A percentile compares a stretch with the other conserved stretches of the same genome.
Evolutionary conservation across 768 basidiomycete genomes (phyloP).

Genomic region (Leccinum ochraceum): DNA sequence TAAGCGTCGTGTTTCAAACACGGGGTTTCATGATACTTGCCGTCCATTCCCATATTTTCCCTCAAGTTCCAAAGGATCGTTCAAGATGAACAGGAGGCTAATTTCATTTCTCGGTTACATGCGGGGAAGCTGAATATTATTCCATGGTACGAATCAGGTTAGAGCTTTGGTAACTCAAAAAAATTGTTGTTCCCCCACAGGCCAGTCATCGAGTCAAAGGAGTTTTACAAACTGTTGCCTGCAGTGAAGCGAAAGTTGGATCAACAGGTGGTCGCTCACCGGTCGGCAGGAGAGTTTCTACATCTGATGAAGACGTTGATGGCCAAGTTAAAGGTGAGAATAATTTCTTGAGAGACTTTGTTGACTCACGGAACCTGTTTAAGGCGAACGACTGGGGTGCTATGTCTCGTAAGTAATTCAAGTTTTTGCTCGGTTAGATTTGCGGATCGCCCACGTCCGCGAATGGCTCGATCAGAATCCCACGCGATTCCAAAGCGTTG

Average conservation of each 20-base stretch:
- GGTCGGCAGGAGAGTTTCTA: constrained; percentile 53
- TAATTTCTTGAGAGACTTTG: background rate
- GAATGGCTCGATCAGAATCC: constrained; percentile 55
- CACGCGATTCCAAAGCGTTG: constrained; percentile 41
- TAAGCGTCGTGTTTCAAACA: background rate
- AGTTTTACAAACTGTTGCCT: constrained; percentile 59
- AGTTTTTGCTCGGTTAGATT: constrained; percentile 14
- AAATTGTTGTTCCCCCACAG: constrained; percentile 7
- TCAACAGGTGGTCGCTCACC: constrained; percentile 49
- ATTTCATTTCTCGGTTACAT: constrained; percentile 63
- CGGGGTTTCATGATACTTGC: background rate
- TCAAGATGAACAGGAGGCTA: constrained; percentile 57
- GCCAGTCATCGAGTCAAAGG: constrained; percentile 61
- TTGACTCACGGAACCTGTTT: background rate
- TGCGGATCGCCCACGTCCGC: constrained; percentile 48
- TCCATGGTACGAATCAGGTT: constrained; percentile 45
- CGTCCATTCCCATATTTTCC: constrained; percentile 41
- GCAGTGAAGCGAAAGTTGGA: constrained; percentile 49
- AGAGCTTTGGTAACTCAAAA: background rate
- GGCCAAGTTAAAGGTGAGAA: constrained; percentile 61
- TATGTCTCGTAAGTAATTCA: constrained; percentile 46
- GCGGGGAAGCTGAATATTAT: constrained; percentile 55
- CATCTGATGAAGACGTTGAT: constrained; percentile 61
- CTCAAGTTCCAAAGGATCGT: constrained; percentile 65
- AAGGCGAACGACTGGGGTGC: constrained; percentile 68